phyloP scores from a whole-genome alignment of 2,329 filamentous ascomycete genomes.

The Parastagonospora nodorum region DNA sequence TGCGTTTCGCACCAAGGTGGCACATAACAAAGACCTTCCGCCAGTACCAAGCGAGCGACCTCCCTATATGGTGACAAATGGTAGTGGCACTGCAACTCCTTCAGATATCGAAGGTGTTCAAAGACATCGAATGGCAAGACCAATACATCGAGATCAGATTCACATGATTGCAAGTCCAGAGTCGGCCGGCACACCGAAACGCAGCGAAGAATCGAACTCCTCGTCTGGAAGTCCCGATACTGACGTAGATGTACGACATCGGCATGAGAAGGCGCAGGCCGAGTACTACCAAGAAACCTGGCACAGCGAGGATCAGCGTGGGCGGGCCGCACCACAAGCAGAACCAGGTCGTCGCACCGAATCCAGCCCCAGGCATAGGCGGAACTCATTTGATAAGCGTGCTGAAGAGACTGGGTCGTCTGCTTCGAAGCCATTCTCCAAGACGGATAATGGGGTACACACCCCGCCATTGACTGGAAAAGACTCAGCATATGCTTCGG shows the following conservation, averaged over 20 bases:
- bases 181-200: conserved; percentile 24
- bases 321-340: conserved; percentile 12
- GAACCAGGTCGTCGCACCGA: conserved; percentile 17
- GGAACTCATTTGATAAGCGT: conserved; percentile 15
- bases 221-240: conserved; percentile 12
- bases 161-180: conserved; percentile 23
- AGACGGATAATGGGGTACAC: conserved; percentile 22
- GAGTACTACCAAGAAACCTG: conserved; percentile 29
- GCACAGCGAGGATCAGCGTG: conserved; percentile 25
- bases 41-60: conserved; percentile 37
- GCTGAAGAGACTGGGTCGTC: conserved; percentile 14
- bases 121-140: conserved; percentile 16
- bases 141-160: conserved; percentile 20
- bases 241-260: conserved; percentile 23
- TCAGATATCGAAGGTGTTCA: conserved; percentile 17
- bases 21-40: conserved; percentile 44
- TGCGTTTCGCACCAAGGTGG: conserved; percentile 34
- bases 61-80: conserved; percentile 27
- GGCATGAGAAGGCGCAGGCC: conserved; percentile 16
- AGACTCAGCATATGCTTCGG: conserved; percentile 47
- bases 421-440: conserved; percentile 12
- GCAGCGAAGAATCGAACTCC: conserved; percentile 19
- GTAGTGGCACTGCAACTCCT: conserved; percentile 18
- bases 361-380: conserved; percentile 16
- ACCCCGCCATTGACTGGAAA: conserved; percentile 44